Conservation (phyloP, 2,329 filamentous ascomycete species). For the Pseudofabraea citricarpa region DNA sequence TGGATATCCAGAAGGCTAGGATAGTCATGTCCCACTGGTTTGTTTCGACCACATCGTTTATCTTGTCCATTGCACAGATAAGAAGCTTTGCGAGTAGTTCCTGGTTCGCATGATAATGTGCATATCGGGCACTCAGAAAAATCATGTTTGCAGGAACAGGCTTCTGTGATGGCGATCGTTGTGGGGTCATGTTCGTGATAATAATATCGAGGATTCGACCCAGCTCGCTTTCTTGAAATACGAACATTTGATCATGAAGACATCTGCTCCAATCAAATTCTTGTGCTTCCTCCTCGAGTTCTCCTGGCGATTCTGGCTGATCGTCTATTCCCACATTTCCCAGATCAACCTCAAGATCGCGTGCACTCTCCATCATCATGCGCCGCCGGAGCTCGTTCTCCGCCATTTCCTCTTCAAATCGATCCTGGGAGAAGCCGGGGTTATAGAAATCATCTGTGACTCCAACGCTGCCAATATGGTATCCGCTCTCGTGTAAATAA, state of each 20-base stretch:
- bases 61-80: conserved; percentile 85
- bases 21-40: conserved; percentile 99
- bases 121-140: conserved; percentile 91
- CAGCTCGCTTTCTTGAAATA: conserved; percentile 93
- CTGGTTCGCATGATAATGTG: conserved; percentile 88
- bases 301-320: conserved; percentile 78
- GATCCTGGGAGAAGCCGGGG: conserved; percentile 84
- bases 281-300: conserved; percentile 81
- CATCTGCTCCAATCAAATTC: conserved; percentile 96
- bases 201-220: conserved; percentile 90
- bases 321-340: conserved; percentile 96
- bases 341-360: conserved; percentile 92
- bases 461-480: conserved; percentile 76
- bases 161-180: conserved; percentile 93
- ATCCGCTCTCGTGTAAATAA: conserved; percentile 91
- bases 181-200: conserved; percentile 97
- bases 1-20: conserved; percentile 97
- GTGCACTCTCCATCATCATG: conserved; percentile 99
- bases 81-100: conserved; percentile 80
- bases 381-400: conserved; percentile 92
- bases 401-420: conserved; percentile 94
- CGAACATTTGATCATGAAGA: conserved; percentile 98
- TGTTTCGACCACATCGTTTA: conserved; percentile 92
- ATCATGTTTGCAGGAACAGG: conserved; percentile 96
- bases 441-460: conserved; percentile 90